Base-by-base conservation (phyloP, 2,329 filamentous ascomycete genomes). In the Exophiala viscosa region DNA sequence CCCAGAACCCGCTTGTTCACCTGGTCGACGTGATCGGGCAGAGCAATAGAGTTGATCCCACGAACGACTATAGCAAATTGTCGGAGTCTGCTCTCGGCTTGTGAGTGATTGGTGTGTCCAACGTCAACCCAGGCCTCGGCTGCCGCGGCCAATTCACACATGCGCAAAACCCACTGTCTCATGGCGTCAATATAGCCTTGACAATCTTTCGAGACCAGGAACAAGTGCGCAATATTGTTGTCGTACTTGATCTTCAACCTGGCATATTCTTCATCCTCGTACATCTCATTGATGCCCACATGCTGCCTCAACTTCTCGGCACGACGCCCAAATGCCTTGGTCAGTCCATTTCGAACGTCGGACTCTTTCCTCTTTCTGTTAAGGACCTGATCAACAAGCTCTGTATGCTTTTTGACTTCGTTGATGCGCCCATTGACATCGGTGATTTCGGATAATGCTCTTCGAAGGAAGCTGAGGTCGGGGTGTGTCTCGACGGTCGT, bases 61-160 rank as follows among this genome's bases (percentile, higher is more conserved):
- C 88, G 83, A 72, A 95, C 88, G 32, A 87, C 87, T 65, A 90
- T 84, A 60, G 90, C 92, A 70, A 96, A 93, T 57, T 86, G 88
- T 45, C 90, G 87, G 89, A 92, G 97, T 68, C 95, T 95, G 75
- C 87, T 91, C 70, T 96, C 91, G 36, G 95, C 76, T 68, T 97
- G 91, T 0, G 89, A 85, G 67, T 90, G 84, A 53, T 80, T 83
- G 45, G 86, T 87, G 10, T 85, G 85, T 1, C 74, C 73, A 15
- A 81, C 75, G 51, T 83, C 84, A 71, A 95, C 88, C 59, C 91
- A 86, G 1, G 87, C 80, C 68, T 96, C 90, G 67, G 96, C 88
- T 1, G 88, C 88, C 2, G 84, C 83, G 28, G 92, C 80, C 59
- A 92, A 87, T 55, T 88, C 85, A 44, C 90, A 80, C 63, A 95